Base-by-base conservation (phyloP, 2,329 filamentous ascomycete species). In the Pestalotiopsis sp. region DNA sequence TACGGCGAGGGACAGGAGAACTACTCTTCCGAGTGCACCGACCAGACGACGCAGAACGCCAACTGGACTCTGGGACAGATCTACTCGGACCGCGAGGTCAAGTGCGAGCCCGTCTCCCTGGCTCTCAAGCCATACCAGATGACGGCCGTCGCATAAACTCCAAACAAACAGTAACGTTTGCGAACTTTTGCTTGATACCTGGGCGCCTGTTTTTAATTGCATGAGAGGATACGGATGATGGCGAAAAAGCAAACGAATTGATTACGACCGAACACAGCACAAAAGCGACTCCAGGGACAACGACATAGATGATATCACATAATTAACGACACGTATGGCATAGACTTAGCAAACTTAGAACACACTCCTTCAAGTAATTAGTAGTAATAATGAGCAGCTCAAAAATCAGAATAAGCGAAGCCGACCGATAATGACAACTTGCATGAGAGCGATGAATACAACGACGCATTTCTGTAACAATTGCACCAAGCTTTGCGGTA, bases 51-150 rank as follows among this genome's bases (percentile, higher is more conserved):
- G 73, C 69, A 73, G 71, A 83, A 84, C 75, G 75, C 78, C 1
- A 75, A 82, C 73, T 84, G 82, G 82, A 71, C 74, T 1, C 69
- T 77, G 6, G 82, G 82, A 25, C 63, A 80, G 67, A 80, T 80
- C 69, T 84, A 83, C 73, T 81, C 80, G 9, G 74, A 70, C 68
- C 76, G 79, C 6, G 68, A 72, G 36, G 75, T 81, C 66, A 69
- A 72, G 41, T 84, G 81, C 70, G 67, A 61, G 23, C 74, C 76
- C 0, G 74, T 78, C 17, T 77, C 76, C 11, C 20, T 78, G 11
- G 70, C 69, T 3, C 63, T 83, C 27, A 72, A 74, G 67, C 81
- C 81, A 0, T 76, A 75, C 65, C 49, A 76, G 68, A 76, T 80
- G 71, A 75, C 73, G 1, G 81, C 80, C 6, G 73, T 81, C 31